Base-by-base conservation (phyloP, 139 green algal genomes). In the Chlamydomonas sp. region DNA sequence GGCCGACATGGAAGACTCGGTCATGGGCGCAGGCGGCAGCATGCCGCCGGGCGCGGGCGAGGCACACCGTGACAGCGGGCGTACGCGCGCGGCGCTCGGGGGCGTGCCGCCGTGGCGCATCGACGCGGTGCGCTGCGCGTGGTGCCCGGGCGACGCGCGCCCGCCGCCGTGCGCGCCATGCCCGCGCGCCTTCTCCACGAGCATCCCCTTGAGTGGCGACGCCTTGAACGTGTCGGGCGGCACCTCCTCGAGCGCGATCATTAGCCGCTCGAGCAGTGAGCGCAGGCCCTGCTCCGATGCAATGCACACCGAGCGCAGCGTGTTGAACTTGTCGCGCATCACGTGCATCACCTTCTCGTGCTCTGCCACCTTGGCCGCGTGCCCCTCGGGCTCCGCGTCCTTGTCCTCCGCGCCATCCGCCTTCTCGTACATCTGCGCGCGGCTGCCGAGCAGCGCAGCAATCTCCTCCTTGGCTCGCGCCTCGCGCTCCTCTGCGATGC, bases 401-500 rank as follows among this genome's bases (percentile, higher is more conserved):
- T 50, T 43, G 48, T 76, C 70, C 34, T 57, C 8, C 5, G 62
- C 65, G 2, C 61, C 84, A 22, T 82, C 76, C 4, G 70, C 61
- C 38, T 74, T 80, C 73, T 89, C 83, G 43, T 84, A 85, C 62
- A 69, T 35, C 24, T 26, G 5, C 36, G 28, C 24, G 22, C 62
- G 62, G 62, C 62, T 69, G 36, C 57, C 62, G 65, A 90, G 76
- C 75, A 92, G 70, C 33, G 50, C 38, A 0, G 61, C 73, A 36
- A 92, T 82, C 59, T 90, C 77, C 20, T 68, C 60, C 82, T 92
- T 91, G 60, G 86, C 85, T 3, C 65, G 43, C 0, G 73, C 73
- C 73, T 95, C 87, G 2, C 83, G 72, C 35, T 68, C 58, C 76
- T 93, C 89, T 39, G 85, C 87, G 38, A 90, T 79, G n/a, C 61